Base-by-base conservation (phyloP, 345 rosid genomes). In the Toxicodendron radicans region DNA sequence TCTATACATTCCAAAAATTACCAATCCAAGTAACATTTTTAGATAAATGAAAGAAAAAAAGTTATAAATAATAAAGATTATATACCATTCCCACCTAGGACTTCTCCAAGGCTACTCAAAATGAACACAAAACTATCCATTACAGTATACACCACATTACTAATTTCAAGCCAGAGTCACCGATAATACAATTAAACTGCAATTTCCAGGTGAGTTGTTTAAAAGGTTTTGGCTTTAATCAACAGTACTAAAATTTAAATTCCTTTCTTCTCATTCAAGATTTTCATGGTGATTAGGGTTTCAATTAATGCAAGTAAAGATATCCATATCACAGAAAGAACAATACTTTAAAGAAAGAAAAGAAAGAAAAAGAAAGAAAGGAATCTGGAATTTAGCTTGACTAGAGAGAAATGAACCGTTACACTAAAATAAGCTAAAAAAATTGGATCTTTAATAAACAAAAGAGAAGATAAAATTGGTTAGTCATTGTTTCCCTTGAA, bases 251-350 rank as follows among this genome's bases (percentile, higher is more conserved):
- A 1, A 48, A 24, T 49, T 48, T 8, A 30, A 66, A 66, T 46
- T 23, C 3, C 0, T 66, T 48, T 49, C 38, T 17, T 64, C 38
- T 30, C 27, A 10, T 21, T 45, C 20, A 23, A 66, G 17, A 14
- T 66, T 66, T 24, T 24, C 70, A 8, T 10, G 21, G 1, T 38
- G 43, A 66, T 66, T 48, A 46, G 56, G 70, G 57, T 46, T 66
- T 21, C 17, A 27, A 14, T 2, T 8, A 24, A 66, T 5, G 10
- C 13, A 49, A 9, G 30, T 16, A 18, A 51, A n/a, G 46, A 2
- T 62, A 0, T 3, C 4, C 23, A 35, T 1, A 1, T 3, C 38
- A n/a, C 66, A 18, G 21, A 35, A 62, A 9, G 23, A 62, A 35
- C n/a, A 35, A 4, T 7, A 30, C 7, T 17, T 33, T 7, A 35